Evolutionary conservation across 306 rosid genomes (phyloP).

Genomic region (Fragaria ananassa): DNA sequence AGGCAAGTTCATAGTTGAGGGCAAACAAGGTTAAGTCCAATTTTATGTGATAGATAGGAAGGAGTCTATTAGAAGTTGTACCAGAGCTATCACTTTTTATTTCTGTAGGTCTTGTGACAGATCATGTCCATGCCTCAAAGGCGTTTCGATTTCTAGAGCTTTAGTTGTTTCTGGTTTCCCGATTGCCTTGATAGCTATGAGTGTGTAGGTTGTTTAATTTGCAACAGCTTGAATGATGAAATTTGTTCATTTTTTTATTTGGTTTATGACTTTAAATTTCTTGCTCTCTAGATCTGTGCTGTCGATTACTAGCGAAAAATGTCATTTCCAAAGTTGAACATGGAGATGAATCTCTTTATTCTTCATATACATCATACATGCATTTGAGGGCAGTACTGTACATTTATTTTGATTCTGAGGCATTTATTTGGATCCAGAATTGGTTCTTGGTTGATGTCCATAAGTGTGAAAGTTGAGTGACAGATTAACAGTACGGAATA

Average conservation of each 20-base stretch:
- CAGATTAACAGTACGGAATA: not conserved
- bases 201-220: conserved; percentile 3
- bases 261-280: not conserved
- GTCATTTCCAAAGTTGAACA: not conserved
- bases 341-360: not conserved
- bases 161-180: not conserved
- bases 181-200: not conserved
- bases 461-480: not conserved
- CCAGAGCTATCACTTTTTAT: not conserved
- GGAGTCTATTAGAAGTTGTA: not conserved
- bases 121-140: not conserved
- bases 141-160: not conserved
- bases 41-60: not conserved
- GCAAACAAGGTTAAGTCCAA: not conserved
- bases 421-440: not conserved
- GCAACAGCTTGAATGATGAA: not conserved
- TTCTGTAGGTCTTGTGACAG: not conserved
- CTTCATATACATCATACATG: not conserved
- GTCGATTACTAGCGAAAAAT: not conserved
- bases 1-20: conserved; percentile 37
- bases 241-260: not conserved
- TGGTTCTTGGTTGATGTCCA: not conserved
- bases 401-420: not conserved
- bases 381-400: not conserved
- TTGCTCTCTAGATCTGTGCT: not conserved